Evolutionary conservation across 169 alveolate genomes (phyloP).

Genomic region (Theileria equi): DNA sequence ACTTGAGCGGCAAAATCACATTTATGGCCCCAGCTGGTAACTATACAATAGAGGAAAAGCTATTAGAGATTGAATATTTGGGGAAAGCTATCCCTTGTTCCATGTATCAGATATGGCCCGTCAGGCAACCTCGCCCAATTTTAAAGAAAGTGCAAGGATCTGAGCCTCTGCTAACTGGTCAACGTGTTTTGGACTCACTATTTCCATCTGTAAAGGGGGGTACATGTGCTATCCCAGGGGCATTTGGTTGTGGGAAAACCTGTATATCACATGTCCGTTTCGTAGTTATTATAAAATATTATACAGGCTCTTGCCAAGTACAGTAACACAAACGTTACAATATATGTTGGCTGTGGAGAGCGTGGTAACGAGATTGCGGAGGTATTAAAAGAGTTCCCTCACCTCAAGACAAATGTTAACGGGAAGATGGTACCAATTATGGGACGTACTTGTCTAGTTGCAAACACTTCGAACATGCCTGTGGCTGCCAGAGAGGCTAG

Average conservation of each 20-base stretch:
- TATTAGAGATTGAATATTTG: constrained; percentile 84
- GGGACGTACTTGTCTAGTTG: constrained; percentile 99
- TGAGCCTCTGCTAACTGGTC: constrained; percentile 96
- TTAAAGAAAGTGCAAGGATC: constrained; percentile 91
- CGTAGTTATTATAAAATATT: not conserved
- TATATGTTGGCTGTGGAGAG: constrained; percentile 99
- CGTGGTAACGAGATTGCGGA: constrained; percentile 99
- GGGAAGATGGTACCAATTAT: constrained; percentile 91
- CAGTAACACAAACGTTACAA: constrained; percentile 93
- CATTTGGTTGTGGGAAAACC: constrained; percentile 99
- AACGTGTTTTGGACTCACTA: constrained; percentile 95
- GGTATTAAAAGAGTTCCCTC: constrained; percentile 98
- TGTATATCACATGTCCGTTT: constrained; percentile 87
- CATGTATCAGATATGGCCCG: constrained; percentile 98
- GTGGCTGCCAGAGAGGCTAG: constrained; percentile 99
- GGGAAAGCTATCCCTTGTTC: constrained; percentile 85
- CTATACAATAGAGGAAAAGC: constrained; percentile 84
- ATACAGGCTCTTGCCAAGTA: constrained; percentile 94
- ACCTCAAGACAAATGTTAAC: constrained; percentile 87
- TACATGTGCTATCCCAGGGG: constrained; percentile 99
- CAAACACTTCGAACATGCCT: constrained; percentile 99
- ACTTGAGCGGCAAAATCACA: constrained; percentile 90
- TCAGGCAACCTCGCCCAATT: constrained; percentile 96
- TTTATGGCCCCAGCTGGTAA: constrained; percentile 93
- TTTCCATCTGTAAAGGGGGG: constrained; percentile 98